Evolutionary conservation across 2,329 filamentous ascomycete genomes (phyloP), one percentile per base, ranked within the genome.

Genomic region (Stagonosporopsis chrysanthemi): DNA sequence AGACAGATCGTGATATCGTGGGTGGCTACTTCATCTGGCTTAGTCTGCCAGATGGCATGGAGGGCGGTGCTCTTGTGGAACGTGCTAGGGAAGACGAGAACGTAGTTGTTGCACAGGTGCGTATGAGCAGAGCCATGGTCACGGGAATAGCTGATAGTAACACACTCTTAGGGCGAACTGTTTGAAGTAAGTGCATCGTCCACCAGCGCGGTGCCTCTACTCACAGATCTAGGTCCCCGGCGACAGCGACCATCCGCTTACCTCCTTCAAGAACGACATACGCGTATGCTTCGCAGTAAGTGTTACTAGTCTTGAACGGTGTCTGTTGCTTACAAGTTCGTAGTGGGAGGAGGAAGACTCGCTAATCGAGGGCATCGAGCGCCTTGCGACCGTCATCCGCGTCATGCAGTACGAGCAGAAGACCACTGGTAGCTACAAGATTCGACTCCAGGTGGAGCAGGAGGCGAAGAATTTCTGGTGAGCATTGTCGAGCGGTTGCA

Each of bases 21-120:
- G 92, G 92, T 0, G 92, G 92, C 0, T 97, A 94, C 73, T 97
- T 96, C 73, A 80, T 96, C 44, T 97, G 92, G 92, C 75, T 96
- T 24, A 82, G 81, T 1, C 75, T 96, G 4, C 87, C 88, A 0
- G 61, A 73, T 61, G 52, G 71, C 41, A 77, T 89, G 51, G 79
- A 82, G 8, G 86, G 83, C 33, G 77, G 77, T 29, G 80, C 82
- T 7, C 79, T 92, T 29, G 84, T 85, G 6, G 77, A 81, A 64
- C 79, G 80, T 36, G 88, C 88, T 15, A 78, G 83, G 68, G 76
- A 80, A 22, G 84, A 88, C 52, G 88, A 90, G 73, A 86, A 87
- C 43, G 74, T 96, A 53, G 81, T 87, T 24, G 80, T 95, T 22
- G 90, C 88, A 23, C 80, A 84, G 58, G 69, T 71, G 52, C 22